Percentiles rank a stretch among this genome's conserved stretches.
phyloP scores from a whole-genome alignment of 73 alveolate species.

The Paramecium sonneborni region DNA sequence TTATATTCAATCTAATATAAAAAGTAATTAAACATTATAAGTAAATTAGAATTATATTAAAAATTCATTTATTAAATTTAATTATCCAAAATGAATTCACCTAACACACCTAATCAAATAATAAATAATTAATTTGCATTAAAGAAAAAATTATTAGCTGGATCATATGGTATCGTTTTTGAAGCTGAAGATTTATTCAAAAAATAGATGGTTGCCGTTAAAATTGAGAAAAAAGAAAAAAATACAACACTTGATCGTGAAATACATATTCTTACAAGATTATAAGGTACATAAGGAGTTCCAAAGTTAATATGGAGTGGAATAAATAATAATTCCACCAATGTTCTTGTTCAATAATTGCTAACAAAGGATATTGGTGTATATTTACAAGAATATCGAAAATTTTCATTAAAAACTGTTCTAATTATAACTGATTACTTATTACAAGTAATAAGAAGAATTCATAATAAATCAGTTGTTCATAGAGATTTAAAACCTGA shows the following conservation, averaged over 20 bases:
- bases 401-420: conserved; percentile 63
- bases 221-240: conserved; percentile 63
- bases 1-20: background rate
- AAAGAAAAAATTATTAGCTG: conserved; percentile 80
- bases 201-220: conserved; percentile 38
- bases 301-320: conserved; percentile 66
- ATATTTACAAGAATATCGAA: conserved; percentile 54
- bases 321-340: conserved; percentile 29
- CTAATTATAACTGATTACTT: conserved; percentile 50
- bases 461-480: conserved; percentile 61
- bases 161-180: conserved; percentile 91
- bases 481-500: conserved; percentile 68
- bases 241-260: conserved; percentile 61
- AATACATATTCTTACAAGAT: conserved; percentile 54
- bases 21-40: background rate
- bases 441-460: conserved; percentile 4
- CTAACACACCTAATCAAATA: background rate
- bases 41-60: background rate
- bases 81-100: conserved; percentile 3
- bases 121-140: conserved; percentile 53
- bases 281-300: conserved; percentile 54
- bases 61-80: background rate
- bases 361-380: conserved; percentile 56
- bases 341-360: conserved; percentile 1
- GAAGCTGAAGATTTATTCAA: conserved; percentile 68